Evolutionary conservation across 139 green algal species (phyloP).

Genomic region (Chlamydomonas sphaeroides): DNA sequence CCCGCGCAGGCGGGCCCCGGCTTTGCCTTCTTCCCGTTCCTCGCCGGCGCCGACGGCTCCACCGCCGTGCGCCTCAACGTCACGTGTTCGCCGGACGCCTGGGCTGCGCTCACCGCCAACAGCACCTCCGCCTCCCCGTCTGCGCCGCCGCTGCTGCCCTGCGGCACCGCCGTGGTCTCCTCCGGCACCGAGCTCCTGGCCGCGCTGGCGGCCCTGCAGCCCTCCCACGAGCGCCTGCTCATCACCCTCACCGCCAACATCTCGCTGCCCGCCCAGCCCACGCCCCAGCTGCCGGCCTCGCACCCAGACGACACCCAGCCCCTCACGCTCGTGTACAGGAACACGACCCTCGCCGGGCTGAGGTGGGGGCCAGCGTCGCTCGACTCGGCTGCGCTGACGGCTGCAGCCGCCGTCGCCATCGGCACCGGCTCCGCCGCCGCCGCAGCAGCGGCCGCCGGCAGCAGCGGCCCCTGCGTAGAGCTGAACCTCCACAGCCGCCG

Average conservation of each 20-base stretch:
- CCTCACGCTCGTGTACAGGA: not conserved
- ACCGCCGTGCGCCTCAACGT: not conserved
- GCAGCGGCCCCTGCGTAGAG: not conserved
- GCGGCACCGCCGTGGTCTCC: not conserved
- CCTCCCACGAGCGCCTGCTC: not conserved
- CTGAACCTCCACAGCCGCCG: not conserved
- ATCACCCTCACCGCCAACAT: constrained; percentile 22
- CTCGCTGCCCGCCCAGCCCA: not conserved
- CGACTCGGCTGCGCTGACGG: too few relatives aligned
- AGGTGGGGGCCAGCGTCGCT: not conserved
- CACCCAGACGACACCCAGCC: not conserved
- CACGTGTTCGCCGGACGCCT: not conserved
- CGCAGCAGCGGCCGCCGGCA: too few relatives aligned
- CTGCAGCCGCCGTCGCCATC: not conserved
- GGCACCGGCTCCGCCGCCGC: not conserved
- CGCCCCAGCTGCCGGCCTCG: not conserved
- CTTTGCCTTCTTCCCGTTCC: not conserved
- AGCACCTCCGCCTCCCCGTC: too few relatives aligned
- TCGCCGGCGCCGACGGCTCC: not conserved
- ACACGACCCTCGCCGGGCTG: not conserved
- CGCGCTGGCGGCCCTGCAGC: not conserved
- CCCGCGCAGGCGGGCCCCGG: not conserved
- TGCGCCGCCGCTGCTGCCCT: not conserved
- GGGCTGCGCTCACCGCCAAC: not conserved
- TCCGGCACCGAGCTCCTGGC: not conserved